Evolutionary conservation across 2,329 filamentous ascomycete species (phyloP).

Genomic region (Rosellinia necatrix): DNA sequence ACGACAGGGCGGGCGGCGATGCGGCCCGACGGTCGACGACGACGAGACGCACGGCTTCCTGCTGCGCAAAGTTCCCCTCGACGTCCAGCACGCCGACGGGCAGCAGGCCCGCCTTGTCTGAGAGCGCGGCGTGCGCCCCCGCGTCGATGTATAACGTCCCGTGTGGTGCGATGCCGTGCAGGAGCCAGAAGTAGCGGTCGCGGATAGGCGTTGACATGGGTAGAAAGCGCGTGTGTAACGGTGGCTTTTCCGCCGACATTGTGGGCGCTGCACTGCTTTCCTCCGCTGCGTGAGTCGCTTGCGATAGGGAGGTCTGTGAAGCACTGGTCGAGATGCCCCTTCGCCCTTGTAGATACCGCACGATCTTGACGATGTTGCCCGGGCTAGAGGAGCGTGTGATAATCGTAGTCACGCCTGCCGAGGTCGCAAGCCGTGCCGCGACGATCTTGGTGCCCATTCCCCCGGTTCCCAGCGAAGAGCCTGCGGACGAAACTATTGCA

Average conservation of each 20-base stretch:
- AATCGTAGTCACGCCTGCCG: slow-evolving; percentile 91
- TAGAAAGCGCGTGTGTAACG: slow-evolving; percentile 91
- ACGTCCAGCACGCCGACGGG: slow-evolving; percentile 91
- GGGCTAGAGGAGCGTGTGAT: slow-evolving; percentile 94
- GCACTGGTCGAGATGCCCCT: slow-evolving; percentile 45
- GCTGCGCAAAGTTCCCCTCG: slow-evolving; percentile 85
- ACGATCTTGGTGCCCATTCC: slow-evolving; percentile 98
- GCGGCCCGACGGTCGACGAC: slow-evolving; percentile 66
- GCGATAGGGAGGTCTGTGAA: slow-evolving; percentile 26
- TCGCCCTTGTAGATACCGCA: slow-evolving; percentile 74
- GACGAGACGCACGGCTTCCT: slow-evolving; percentile 87
- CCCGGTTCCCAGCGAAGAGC: slow-evolving; percentile 87
- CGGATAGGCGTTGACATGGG: slow-evolving; percentile 83
- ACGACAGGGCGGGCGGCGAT: slow-evolving; percentile 24
- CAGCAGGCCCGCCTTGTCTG: slow-evolving; percentile 83
- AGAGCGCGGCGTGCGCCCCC: slow-evolving; percentile 81
- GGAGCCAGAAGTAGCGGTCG: slow-evolving; percentile 95
- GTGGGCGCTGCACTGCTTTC: slow-evolving; percentile 32
- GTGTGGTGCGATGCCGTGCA: slow-evolving; percentile 88
- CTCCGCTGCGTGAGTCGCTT: slow-evolving; percentile 27
- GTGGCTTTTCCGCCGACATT: slow-evolving; percentile 52
- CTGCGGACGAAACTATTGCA: slow-evolving; percentile 76
- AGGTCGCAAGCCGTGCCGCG: slow-evolving; percentile 87
- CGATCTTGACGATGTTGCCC: slow-evolving; percentile 87
- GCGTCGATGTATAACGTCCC: slow-evolving; percentile 91